These are phyloP conservation scores for Priceomyces fermenticarens DNA, from an alignment of 805 yeast species.

Conservation along the genomic window DNA sequence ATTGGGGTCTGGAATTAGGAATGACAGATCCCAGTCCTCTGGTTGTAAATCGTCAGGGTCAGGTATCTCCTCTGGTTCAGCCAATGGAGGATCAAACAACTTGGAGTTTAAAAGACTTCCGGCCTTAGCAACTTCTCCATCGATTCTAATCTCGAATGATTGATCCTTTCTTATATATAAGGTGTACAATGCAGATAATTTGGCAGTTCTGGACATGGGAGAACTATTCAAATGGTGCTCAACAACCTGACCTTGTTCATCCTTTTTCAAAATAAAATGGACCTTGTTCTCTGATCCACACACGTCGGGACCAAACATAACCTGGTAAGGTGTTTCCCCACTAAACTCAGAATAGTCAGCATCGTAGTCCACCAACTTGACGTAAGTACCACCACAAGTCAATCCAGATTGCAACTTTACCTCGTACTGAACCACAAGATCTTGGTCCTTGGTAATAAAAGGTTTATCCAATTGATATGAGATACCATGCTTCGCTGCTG, in stretches of 20 bases:
- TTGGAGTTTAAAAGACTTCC: constrained; percentile 60
- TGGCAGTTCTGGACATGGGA: constrained; percentile 61
- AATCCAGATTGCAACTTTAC: constrained; percentile 78
- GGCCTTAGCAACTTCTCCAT: constrained; percentile 69
- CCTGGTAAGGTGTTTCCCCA: constrained; percentile 68
- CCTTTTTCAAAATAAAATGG: constrained; percentile 67
- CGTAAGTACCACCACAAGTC: constrained; percentile 86
- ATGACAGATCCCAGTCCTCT: constrained; percentile 75
- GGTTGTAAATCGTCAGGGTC: constrained; percentile 67
- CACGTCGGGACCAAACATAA: constrained; percentile 94
- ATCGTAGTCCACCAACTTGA: constrained; percentile 59
- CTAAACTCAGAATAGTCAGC: constrained; percentile 48
- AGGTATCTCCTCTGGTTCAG: constrained; percentile 59
- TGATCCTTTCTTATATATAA: constrained; percentile 64
- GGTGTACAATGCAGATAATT: constrained; percentile 69
- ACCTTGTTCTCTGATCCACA: constrained; percentile 82
- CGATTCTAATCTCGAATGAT: constrained; percentile 74
- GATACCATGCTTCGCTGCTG: constrained; percentile 82
- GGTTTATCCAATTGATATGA: constrained; percentile 56
- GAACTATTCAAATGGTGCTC: constrained; percentile 69
- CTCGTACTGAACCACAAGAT: constrained; percentile 85
- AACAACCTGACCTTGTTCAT: constrained; percentile 56
- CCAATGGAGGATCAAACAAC: constrained; percentile 61
- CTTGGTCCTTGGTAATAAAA: constrained; percentile 57
- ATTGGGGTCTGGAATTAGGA: constrained; percentile 65